Evolutionary conservation across 257 asterid genomes (phyloP).

Genomic region (Apocynum venetum): DNA sequence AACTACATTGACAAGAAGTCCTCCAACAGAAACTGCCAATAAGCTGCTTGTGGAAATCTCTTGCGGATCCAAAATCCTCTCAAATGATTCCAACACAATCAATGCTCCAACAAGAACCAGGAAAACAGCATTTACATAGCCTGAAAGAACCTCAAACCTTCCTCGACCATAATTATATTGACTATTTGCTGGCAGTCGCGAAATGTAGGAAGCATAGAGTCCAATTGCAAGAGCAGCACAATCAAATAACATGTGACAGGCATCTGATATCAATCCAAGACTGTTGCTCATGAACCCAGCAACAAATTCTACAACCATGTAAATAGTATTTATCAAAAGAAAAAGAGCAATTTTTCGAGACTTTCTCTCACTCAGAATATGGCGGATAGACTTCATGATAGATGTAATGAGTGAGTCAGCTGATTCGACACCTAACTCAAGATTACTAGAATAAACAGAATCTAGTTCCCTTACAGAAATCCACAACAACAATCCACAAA

Average conservation of each 20-base stretch:
- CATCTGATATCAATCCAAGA: slow-evolving; percentile 97
- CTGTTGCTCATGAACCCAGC: slow-evolving; percentile 98
- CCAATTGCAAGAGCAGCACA: slow-evolving; percentile 98
- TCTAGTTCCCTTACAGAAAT: slow-evolving; percentile 64
- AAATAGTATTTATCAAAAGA: slow-evolving; percentile 78
- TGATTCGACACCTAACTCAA: slow-evolving; percentile 65
- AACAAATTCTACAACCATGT: slow-evolving; percentile 89
- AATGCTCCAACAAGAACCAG: slow-evolving; percentile 86
- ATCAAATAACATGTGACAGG: slow-evolving; percentile 96
- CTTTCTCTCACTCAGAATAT: slow-evolving; percentile 82
- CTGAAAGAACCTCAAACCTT: slow-evolving; percentile 92
- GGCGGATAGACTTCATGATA: slow-evolving; percentile 80
- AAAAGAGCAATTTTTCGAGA: slow-evolving; percentile 88
- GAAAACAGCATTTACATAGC: slow-evolving; percentile 86
- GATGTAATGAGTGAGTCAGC: slow-evolving; percentile 42
- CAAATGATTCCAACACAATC: slow-evolving; percentile 84
- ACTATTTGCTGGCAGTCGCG: slow-evolving; percentile 81
- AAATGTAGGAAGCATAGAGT: slow-evolving; percentile 85
- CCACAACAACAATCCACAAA: slow-evolving; percentile 77
- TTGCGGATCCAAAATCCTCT: slow-evolving; percentile 91
- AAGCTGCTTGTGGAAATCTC: slow-evolving; percentile 87
- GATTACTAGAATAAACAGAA: slow-evolving; percentile 42
- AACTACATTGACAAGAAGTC: slow-evolving; percentile 76
- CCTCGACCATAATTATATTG: slow-evolving; percentile 95
- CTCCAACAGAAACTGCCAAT: slow-evolving; percentile 79